Conservation (phyloP, 148 eudicot genomes). For the Camellia lanceoleosa region DNA sequence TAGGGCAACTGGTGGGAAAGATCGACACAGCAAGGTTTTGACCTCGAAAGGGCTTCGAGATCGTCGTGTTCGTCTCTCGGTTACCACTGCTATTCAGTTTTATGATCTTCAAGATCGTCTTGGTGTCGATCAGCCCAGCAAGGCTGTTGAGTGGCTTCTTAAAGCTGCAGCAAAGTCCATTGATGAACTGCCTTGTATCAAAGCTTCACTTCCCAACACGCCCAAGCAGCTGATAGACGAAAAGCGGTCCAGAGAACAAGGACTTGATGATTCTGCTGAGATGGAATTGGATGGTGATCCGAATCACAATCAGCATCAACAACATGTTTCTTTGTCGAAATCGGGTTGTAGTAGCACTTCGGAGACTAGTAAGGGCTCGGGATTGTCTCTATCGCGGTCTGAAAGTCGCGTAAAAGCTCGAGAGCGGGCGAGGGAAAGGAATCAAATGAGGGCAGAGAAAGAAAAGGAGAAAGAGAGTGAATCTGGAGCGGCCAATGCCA, state of each 20-base stretch:
- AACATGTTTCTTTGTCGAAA: constrained; percentile 37
- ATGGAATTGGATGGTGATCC: constrained; percentile 33
- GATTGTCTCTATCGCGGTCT: constrained; percentile 58
- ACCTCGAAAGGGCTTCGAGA: constrained; percentile 84
- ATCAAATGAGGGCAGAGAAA: constrained; percentile 31
- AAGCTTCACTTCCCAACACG: constrained; percentile 44
- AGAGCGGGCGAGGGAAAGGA: constrained; percentile 74
- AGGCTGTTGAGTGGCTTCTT: constrained; percentile 93
- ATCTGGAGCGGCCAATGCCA: background rate
- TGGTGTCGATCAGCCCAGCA: constrained; percentile 87
- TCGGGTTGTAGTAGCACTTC: constrained; percentile 74
- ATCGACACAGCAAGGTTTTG: constrained; percentile 88
- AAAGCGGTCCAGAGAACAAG: constrained; percentile 27
- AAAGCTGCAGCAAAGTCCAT: constrained; percentile 70
- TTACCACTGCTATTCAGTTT: constrained; percentile 78
- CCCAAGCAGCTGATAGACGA: constrained; percentile 50
- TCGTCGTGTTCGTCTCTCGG: constrained; percentile 77
- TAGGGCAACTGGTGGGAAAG: constrained; percentile 85
- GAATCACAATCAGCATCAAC: constrained; percentile 19
- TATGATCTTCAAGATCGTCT: constrained; percentile 85
- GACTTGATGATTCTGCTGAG: constrained; percentile 30
- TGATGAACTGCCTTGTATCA: constrained; percentile 68
- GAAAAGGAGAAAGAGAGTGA: constrained; percentile 59
- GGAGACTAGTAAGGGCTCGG: constrained; percentile 81
- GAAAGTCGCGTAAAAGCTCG: constrained; percentile 72